Percentiles rank a stretch among this genome's conserved stretches.
Evolutionary conservation across 2,329 filamentous ascomycete species (phyloP).

Genomic region (Aphanoascus verrucosus): DNA sequence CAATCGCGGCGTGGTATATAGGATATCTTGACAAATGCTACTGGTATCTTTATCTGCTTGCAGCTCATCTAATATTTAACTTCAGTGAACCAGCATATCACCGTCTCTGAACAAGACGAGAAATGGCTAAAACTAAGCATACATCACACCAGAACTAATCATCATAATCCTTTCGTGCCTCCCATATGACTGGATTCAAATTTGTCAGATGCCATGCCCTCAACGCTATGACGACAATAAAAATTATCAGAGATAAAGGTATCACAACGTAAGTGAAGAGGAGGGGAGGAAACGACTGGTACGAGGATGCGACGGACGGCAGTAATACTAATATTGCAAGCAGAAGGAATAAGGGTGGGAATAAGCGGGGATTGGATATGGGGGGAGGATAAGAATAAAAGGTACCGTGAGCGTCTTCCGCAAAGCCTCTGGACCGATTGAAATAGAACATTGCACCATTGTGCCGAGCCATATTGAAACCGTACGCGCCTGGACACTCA

Average conservation of each 20-base stretch:
- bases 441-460: not conserved
- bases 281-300: not conserved
- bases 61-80: not conserved
- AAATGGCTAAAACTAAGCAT: slow-evolving; percentile 6
- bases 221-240: slow-evolving; percentile 2
- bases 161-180: not conserved
- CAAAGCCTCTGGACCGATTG: not conserved
- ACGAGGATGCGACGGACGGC: not conserved
- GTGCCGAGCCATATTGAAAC: not conserved
- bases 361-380: not conserved
- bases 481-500: not conserved
- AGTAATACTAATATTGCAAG: not conserved
- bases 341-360: not conserved
- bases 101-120: not conserved
- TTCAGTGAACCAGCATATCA: not conserved
- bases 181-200: slow-evolving; percentile 3
- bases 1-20: not conserved
- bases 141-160: not conserved
- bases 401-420: not conserved
- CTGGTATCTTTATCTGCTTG: not conserved
- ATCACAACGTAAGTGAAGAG: not conserved
- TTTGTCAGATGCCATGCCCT: slow-evolving; percentile 5
- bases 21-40: not conserved
- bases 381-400: not conserved
- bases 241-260: slow-evolving; percentile 6